Evolutionary conservation across 2,329 filamentous ascomycete genomes (phyloP).

Genomic region (Fusarium continuum): DNA sequence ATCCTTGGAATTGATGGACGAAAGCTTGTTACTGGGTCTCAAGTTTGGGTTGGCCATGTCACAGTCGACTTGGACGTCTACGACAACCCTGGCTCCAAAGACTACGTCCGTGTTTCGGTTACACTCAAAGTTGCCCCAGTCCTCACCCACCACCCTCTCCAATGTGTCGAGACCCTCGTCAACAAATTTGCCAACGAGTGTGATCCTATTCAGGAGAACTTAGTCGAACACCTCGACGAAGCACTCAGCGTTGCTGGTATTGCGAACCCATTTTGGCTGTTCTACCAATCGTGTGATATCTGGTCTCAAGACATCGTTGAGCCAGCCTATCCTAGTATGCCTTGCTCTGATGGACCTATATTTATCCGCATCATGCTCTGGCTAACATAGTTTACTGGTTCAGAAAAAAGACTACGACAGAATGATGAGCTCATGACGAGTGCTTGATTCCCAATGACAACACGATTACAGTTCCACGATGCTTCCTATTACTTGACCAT

Average conservation of each 20-base stretch:
- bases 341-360: conserved; percentile 47
- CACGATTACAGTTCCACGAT: too few relatives aligned
- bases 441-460: too few relatives aligned
- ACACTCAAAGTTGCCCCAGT: conserved; percentile 48
- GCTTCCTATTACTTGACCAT: too few relatives aligned
- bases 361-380: conserved; percentile 45
- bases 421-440: too few relatives aligned
- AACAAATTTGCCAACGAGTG: background rate
- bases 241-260: background rate
- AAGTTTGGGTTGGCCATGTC: conserved; percentile 41
- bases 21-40: conserved; percentile 35
- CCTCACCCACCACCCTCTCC: conserved; percentile 48
- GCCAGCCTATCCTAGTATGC: conserved; percentile 51
- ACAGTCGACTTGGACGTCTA: conserved; percentile 43
- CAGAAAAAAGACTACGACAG: too few relatives aligned
- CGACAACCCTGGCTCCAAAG: conserved; percentile 16
- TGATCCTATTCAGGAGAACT: background rate
- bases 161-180: conserved; percentile 39
- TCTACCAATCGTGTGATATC: conserved; percentile 38
- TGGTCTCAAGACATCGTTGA: conserved; percentile 54
- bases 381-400: too few relatives aligned
- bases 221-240: background rate
- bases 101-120: too few relatives aligned
- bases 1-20: conserved; percentile 50
- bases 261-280: background rate